phyloP scores from a whole-genome alignment of 2,329 filamentous ascomycete species.

The Arthrobotrys entomopaga region DNA sequence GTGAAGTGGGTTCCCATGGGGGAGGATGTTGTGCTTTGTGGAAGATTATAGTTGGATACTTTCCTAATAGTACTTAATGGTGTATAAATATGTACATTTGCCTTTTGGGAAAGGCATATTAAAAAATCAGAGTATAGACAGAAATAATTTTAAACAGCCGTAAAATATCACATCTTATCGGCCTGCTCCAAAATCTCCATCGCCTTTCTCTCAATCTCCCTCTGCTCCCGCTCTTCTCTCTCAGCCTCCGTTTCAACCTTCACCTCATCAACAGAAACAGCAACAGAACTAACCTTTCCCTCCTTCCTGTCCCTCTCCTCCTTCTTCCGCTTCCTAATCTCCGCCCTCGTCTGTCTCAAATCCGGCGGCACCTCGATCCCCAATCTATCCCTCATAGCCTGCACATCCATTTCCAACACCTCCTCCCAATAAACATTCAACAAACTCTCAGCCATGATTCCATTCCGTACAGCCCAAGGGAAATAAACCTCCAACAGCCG shows the following conservation, averaged over 20 bases:
- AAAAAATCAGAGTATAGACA: not conserved
- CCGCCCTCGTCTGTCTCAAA: constrained; percentile 74
- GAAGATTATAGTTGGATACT: constrained; percentile 64
- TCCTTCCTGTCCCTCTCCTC: constrained; percentile 59
- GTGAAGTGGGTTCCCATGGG: constrained; percentile 81
- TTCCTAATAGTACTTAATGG: constrained; percentile 24
- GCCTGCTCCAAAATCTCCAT: constrained; percentile 56
- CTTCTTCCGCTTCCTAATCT: constrained; percentile 74
- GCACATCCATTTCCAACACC: constrained; percentile 83
- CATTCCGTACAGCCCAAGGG: constrained; percentile 91
- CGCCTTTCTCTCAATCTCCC: constrained; percentile 58
- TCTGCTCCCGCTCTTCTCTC: constrained; percentile 52
- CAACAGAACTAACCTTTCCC: constrained; percentile 3
- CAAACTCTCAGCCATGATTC: constrained; percentile 77
- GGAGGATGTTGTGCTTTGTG: constrained; percentile 84
- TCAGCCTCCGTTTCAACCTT: constrained; percentile 37
- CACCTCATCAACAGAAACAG: not conserved
- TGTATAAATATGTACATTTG: constrained; percentile 1
- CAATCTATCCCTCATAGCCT: constrained; percentile 76
- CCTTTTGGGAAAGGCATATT: constrained; percentile 45
- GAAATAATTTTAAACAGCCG: not conserved
- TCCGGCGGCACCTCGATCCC: constrained; percentile 91
- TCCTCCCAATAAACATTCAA: constrained; percentile 99
- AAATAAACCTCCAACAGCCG: constrained; percentile 80
- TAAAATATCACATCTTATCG: constrained; percentile 32